Evolutionary conservation across 306 rosid species (phyloP), one percentile per base, ranked within the genome.

Genomic region (Inga oerstediana): DNA sequence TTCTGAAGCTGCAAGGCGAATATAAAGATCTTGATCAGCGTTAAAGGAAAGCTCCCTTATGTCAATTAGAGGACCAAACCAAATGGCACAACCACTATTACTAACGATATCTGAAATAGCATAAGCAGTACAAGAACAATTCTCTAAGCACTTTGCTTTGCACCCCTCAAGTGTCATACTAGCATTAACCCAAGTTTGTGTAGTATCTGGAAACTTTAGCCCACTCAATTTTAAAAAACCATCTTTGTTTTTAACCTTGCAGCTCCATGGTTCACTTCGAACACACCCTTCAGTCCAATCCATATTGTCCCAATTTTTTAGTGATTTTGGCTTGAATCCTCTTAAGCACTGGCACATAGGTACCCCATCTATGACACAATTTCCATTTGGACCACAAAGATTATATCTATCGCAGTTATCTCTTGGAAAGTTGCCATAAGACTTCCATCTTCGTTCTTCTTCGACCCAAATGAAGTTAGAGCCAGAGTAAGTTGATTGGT

Each of bases 61-160:
- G 30, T 56, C 64, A 56, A 58, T 20, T 58, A 58, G 54, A 58
- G n/a, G 4, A 20, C 30, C 64, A 58, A n/a, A n/a, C 64, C 27
- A 58, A 7, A 58, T n/a, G 30, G 64, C 64, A 58, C 64, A 58
- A 2, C 64, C 64, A 6, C 64, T 48, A 13, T 19, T 3, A 58
- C 64, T 58, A 58, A 8, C 30, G 0, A 0, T n/a, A n/a, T 58
- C 4, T 17, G 77, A n/a, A 46, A 74, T 82, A 1, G 87, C 37
- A 62, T 79, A 89, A 62, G 88, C 90, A 46, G 72, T 81, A 79
- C 94, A 91, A 10, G 89, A 81, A 56, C 92, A 89, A 61, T 91
- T 84, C 24, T 69, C 75, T 70, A 82, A 68, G 59, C 92, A 91
- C 17, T 76, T 73, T 0, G 16, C 77, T 64, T 49, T 78, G 69